These are phyloP conservation scores for Paraphaeosphaeria minitans DNA, from an alignment of 2,329 filamentous ascomycete genomes.

Conservation along the genomic window DNA sequence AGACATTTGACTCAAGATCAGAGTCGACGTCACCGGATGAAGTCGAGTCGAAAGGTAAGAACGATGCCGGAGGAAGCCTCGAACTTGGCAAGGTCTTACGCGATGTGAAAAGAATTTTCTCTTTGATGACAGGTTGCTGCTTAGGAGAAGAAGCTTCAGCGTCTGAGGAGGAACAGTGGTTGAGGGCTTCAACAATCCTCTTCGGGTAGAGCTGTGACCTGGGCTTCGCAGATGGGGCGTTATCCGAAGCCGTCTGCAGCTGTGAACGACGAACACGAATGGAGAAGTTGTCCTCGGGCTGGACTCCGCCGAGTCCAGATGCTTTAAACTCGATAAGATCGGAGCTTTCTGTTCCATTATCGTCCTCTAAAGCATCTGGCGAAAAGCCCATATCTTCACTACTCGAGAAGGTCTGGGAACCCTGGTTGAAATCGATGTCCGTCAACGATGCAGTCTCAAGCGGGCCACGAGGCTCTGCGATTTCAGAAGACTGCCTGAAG, in stretches of 20 bases:
- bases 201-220: slow-evolving; percentile 29
- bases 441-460: slow-evolving; percentile 25
- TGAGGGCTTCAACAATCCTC: slow-evolving; percentile 44
- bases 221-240: slow-evolving; percentile 5
- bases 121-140: slow-evolving; percentile 56
- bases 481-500: slow-evolving; percentile 26
- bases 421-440: slow-evolving; percentile 32
- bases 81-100: slow-evolving; percentile 63
- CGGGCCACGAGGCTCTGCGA: slow-evolving; percentile 33
- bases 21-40: slow-evolving; percentile 44
- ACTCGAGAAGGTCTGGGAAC: slow-evolving; percentile 36
- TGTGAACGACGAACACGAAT: slow-evolving; percentile 56
- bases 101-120: slow-evolving; percentile 71
- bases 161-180: slow-evolving; percentile 17
- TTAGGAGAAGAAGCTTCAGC: slow-evolving; percentile 13
- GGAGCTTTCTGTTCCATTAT: slow-evolving; percentile 31
- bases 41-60: slow-evolving; percentile 46
- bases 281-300: slow-evolving; percentile 61
- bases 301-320: slow-evolving; percentile 64
- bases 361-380: slow-evolving; percentile 30
- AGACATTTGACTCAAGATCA: slow-evolving; percentile 45
- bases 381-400: slow-evolving; percentile 47
- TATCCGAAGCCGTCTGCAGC: slow-evolving; percentile 13
- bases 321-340: slow-evolving; percentile 50
- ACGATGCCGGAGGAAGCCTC: slow-evolving; percentile 51